Conservation (phyloP, 2,329 filamentous ascomycete species). For the Nannizziopsis barbatae region DNA sequence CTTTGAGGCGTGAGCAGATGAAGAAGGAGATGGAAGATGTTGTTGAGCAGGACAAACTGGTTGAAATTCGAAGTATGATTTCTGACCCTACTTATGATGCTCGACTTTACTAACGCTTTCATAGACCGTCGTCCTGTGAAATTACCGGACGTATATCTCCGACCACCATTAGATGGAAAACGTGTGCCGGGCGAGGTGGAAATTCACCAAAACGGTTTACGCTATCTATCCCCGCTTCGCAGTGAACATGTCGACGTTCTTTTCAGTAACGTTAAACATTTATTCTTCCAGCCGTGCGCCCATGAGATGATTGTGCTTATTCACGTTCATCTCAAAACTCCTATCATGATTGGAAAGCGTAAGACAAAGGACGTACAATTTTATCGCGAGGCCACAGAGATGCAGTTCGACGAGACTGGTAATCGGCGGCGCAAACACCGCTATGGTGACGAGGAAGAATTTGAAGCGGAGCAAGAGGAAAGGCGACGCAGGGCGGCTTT, state of each 20-base stretch:
- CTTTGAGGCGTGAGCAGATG: constrained; percentile 85
- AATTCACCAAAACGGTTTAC: constrained; percentile 97
- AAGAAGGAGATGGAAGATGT: constrained; percentile 99
- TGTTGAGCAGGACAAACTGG: constrained; percentile 93
- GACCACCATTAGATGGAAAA: constrained; percentile 91
- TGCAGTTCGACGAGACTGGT: constrained; percentile 96
- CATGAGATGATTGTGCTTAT: constrained; percentile 97
- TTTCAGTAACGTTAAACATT: constrained; percentile 95
- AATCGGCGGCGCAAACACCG: constrained; percentile 96
- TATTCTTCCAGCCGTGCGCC: constrained; percentile 96
- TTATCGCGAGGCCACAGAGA: constrained; percentile 93
- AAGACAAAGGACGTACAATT: constrained; percentile 99
- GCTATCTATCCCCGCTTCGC: constrained; percentile 73
- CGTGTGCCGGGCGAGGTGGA: constrained; percentile 91
- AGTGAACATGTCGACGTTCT: constrained; percentile 83
- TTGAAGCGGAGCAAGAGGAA: constrained; percentile 96
- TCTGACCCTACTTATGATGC: not conserved
- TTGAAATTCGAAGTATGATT: constrained; percentile 78
- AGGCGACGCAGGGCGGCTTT: constrained; percentile 80
- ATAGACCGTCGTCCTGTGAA: constrained; percentile 77
- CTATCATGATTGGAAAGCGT: constrained; percentile 96
- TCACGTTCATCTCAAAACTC: constrained; percentile 93
- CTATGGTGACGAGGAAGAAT: constrained; percentile 96
- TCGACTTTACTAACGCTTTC: constrained; percentile 31
- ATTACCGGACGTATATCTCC: constrained; percentile 88